Percentiles rank a stretch among this genome's conserved stretches.
Conservation (phyloP, 345 rosid genomes). For the Limnanthes douglasii region DNA sequence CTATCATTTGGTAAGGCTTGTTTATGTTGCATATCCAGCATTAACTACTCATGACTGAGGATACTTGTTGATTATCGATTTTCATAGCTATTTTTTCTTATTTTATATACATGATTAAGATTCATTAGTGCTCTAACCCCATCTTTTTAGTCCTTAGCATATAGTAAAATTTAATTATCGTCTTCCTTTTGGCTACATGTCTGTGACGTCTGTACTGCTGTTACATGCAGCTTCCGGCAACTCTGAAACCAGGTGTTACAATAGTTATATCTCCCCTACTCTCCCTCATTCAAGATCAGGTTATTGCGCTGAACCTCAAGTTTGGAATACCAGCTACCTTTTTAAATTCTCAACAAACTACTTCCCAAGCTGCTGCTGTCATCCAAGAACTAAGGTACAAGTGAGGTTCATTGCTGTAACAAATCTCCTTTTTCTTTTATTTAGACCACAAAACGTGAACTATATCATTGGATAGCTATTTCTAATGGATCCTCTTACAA, state of each 20-base stretch:
- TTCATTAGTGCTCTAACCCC: background rate
- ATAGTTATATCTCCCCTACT: slow-evolving; percentile 75
- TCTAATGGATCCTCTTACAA: no score
- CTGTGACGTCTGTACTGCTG: slow-evolving; percentile 1
- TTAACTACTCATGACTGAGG: no score
- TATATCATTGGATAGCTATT: no score
- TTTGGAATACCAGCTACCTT: slow-evolving; percentile 77
- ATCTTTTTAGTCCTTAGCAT: slow-evolving; percentile 2
- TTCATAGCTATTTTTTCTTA: no score
- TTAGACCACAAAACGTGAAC: background rate
- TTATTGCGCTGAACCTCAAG: slow-evolving; percentile 61
- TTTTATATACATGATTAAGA: no score
- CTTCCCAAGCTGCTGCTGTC: slow-evolving; percentile 65
- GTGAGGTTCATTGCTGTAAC: no score
- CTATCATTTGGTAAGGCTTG: no score
- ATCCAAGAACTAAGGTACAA: slow-evolving; percentile 68
- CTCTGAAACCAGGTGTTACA: slow-evolving; percentile 73
- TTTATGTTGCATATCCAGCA: no score
- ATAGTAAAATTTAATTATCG: background rate
- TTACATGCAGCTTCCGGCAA: slow-evolving; percentile 63
- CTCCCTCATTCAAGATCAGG: slow-evolving; percentile 90
- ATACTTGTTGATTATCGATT: no score
- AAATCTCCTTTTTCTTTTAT: background rate
- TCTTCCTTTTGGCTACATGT: background rate
- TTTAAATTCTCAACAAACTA: slow-evolving; percentile 78